Base-by-base conservation (phyloP, 2,329 filamentous ascomycete genomes). In the Magnaporthales sp. region DNA sequence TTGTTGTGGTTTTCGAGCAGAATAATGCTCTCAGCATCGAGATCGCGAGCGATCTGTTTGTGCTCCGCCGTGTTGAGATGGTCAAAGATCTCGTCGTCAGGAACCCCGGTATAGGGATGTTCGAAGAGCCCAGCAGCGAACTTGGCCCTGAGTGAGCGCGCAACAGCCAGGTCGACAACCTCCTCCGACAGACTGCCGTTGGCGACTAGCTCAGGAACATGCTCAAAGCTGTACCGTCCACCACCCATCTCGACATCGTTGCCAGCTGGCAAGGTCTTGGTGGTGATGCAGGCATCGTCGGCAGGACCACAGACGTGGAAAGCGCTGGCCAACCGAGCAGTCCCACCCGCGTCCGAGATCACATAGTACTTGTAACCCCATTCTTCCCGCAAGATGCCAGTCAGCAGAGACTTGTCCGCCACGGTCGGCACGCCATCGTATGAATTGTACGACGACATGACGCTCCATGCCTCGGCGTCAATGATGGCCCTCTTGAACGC, bases 161-260 rank as follows among this genome's bases (percentile, higher is more conserved):
- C 80, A 1, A 92, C 89, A 4, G 90, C 89, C 9, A 79, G 83
- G 74, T 92, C 82, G n/a, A 92, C 85, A 29, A 84, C 72, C 6
- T 82, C 77, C 30, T 86, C 79, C 58, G 86, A 80, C 1, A 92
- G 77, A 67, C 84, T 86, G 0, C 88, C 88, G 1, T 83, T 80
- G 66, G 85, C 77, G 19, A 92, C 81, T 63, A 92, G 81, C 30
- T 84, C 79, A 6, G 89, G 87, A 65, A 92, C 91, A 46, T 81
- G 84, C 69, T 86, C 81, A 72, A 87, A 89, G 73, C 87, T 91
- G 79, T 86, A 92, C 24, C 86, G 89, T 24, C 90, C 90, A 54
- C 90, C 89, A 13, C 90, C 90, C 90, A 92, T 92, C 72, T 92
- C 90, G 13, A 90, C 83, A 70, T 92, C 90, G 64, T 87, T 89